A percentile compares a stretch with the other conserved stretches of the same genome.
Evolutionary conservation across 1,139 yeast species (phyloP).

Genomic region (Pichia sp.): DNA sequence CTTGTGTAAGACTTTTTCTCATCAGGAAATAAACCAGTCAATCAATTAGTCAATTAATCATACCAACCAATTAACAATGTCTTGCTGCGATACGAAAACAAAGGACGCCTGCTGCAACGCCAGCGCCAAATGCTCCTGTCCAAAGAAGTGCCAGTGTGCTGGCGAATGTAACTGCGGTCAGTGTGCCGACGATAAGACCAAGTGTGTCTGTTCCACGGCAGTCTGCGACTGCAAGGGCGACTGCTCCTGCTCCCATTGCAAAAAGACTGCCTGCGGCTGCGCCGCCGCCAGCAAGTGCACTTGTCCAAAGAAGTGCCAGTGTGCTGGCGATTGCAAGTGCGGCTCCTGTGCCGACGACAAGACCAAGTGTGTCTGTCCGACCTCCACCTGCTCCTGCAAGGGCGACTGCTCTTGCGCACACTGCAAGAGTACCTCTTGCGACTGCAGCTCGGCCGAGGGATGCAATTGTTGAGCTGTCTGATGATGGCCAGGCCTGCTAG

Average conservation of each 20-base stretch:
- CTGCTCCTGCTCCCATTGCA: conserved; percentile 17
- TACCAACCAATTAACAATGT: background rate
- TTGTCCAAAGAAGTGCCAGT: conserved; percentile 15
- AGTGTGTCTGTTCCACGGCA: conserved; percentile 19
- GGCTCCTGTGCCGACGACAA: conserved; percentile 17
- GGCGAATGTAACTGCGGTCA: conserved; percentile 17
- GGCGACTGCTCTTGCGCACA: conserved; percentile 16
- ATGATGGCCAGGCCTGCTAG: too few species aligned
- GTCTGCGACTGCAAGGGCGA: conserved; percentile 15
- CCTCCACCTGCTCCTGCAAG: conserved; percentile 16
- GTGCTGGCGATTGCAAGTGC: conserved; percentile 18
- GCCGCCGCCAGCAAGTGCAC: background rate
- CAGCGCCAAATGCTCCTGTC: conserved; percentile 13
- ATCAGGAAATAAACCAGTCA: background rate
- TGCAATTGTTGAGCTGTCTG: too few species aligned
- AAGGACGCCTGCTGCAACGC: conserved; percentile 4
- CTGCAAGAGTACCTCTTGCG: conserved; percentile 9
- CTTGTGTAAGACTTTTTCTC: background rate
- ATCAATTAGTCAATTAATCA: background rate
- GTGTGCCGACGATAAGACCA: conserved; percentile 16
- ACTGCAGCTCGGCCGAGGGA: conserved; percentile 10
- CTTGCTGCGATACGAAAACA: conserved; percentile 3
- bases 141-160: conserved; percentile 19
- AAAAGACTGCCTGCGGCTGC: conserved; percentile 4
- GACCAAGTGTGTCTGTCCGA: conserved; percentile 17